phyloP scores from a whole-genome alignment of 495 filamentous ascomycete species.

The Xylaria venustula region DNA sequence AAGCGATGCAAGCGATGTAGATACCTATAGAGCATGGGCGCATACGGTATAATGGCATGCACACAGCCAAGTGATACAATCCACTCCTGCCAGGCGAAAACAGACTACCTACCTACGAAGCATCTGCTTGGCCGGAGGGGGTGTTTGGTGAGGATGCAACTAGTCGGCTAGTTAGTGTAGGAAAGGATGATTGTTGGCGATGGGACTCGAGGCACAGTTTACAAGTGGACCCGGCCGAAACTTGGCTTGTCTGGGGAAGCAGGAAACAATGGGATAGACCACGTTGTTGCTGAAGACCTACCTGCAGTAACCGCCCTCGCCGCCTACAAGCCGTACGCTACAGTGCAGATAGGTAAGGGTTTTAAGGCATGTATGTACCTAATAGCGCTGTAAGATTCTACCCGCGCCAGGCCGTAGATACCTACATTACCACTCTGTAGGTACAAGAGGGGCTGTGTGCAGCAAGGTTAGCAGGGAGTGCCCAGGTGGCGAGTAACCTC shows the following conservation, averaged over 20 bases:
- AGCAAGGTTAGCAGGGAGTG: not conserved
- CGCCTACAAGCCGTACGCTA: no score
- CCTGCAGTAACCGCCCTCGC: not conserved
- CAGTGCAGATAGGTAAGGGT: not conserved
- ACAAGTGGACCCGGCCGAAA: not conserved
- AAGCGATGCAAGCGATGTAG: not conserved
- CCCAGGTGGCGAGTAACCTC: not conserved
- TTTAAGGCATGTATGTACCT: not conserved
- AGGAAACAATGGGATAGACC: not conserved
- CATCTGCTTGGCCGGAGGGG: not conserved
- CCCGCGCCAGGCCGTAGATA: no score
- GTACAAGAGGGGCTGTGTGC: not conserved
- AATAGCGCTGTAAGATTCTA: not conserved
- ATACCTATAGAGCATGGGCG: constrained; percentile 1
- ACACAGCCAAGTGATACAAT: not conserved
- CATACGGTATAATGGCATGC: not conserved
- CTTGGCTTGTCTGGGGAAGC: constrained; percentile 1
- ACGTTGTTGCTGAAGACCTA: not conserved
- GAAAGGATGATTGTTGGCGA: not conserved
- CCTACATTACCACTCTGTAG: no score
- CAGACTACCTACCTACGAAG: not conserved
- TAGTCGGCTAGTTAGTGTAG: no score
- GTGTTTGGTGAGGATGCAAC: not conserved
- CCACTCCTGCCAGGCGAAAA: not conserved
- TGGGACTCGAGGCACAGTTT: not conserved